Base-by-base conservation (phyloP, 176 grass and related monocot species). In the Ananas comosus region DNA sequence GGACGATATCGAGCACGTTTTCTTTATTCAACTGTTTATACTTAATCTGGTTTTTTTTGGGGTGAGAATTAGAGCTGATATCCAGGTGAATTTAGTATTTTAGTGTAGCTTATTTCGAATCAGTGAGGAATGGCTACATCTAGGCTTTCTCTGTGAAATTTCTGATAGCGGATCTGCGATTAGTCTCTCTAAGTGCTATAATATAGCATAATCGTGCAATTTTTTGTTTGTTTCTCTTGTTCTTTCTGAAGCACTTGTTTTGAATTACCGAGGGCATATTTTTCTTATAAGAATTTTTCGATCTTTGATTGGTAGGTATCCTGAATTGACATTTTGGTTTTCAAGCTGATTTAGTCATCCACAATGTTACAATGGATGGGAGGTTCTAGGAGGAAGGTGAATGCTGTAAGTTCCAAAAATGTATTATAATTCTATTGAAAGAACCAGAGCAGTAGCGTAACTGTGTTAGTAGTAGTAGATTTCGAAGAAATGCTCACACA, bases 361-460 rank as follows among this genome's bases (percentile, higher is more conserved):
- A 63, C 13, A 72, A 96, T 96, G 91, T 86, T 96, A 70, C 83
- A 96, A 87, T 87, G 87, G 91, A 90, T 73, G 71, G 91, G 91
- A 18, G 91, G 91, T 65, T 96, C 87, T 22, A 82, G 91, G 79
- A 82, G 81, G 79, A 96, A 90, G 70, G 84, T 90, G 69, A 82
- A 83, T 61, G 13, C 87, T 69, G 87, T 96, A 74, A 87, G 91
- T 90, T 19, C 12, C 49, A 69, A 10, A 51, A 51, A 51, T 23
- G 67, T 23, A 69, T 13, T 69, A 52, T 21, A 69, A 12, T 13
- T 3, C 11, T 14, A 4, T 13, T n/a, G 11, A 7, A 29, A 50
- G 17, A 19, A 50, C 23, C 16, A 23, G 23, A 51, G 49, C 11
- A 69, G 4, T n/a, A 11, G 49, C 1, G 25, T 27, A 27, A 51